Base-by-base conservation (phyloP, 2,329 filamentous ascomycete species). In the Colletotrichum sp. region DNA sequence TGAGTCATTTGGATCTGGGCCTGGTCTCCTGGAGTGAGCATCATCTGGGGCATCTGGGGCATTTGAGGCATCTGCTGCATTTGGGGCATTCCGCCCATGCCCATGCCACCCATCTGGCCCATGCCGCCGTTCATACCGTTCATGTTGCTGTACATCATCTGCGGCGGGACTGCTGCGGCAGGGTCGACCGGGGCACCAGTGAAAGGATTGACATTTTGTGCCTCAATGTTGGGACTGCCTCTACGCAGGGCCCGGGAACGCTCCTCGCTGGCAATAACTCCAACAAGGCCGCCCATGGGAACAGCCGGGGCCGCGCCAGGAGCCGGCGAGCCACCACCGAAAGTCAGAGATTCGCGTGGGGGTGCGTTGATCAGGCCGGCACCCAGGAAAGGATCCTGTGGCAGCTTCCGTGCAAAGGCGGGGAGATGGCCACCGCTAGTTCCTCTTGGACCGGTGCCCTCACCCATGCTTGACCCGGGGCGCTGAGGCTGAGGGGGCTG, bases 231-330 rank as follows among this genome's bases (percentile, higher is more conserved):
- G 5, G 95, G 94, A 80, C 94, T 97, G 38, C 94, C 95, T 80
- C 95, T 89, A 79, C 95, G 90, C 88, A 95, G 88, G 34, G 95
- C 95, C 78, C 93, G 91, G 55, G 94, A 93, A 64, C 95, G 91
- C 83, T 98, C 95, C 84, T 98, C 95, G 68, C 88, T 94, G 38
- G 95, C 95, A 84, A 98, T 98, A 10, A 98, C 95, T 12, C 95
- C 95, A 24, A 98, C 94, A 13, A 98, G 88, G 13, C 96, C 96
- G 56, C 94, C 95, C 1, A 94, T 93, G 18, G 93, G 93, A 8
- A 89, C 81, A 30, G 70, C 26, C 30, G 84, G 81, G 81, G 85
- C 81, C 56, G 85, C 81, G 65, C 82, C 80, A 73, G 84, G 79
- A 80, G 84, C 79, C 78, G 89, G 77, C 24, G 86, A 82, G 28